Base-by-base conservation (phyloP, 805 yeast genomes). In the Candida berthetii region DNA sequence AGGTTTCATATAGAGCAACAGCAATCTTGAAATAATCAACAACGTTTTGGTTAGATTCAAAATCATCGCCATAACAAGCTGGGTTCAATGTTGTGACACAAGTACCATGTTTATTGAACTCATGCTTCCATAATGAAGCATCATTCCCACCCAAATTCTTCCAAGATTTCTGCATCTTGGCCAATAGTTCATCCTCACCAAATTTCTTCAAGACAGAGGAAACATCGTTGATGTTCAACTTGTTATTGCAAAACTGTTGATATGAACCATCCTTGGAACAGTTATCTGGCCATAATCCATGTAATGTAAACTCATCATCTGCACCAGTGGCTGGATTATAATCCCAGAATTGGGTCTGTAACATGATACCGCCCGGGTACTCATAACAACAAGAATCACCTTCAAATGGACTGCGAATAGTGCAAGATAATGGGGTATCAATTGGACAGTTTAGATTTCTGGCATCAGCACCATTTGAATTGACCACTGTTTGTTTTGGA, bases 301-400 rank as follows among this genome's bases (percentile, higher is more conserved):
- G 96, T 29, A 85, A 63, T 1, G 96, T 87, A 65, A 85, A 88
- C 45, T 74, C 64, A 41, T 85, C 78, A 32, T 72, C 65, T 2
- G 87, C 86, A 4, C 93, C 93, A 39, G 78, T 68, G 1, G 86
- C 74, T 1, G 93, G 90, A 45, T 68, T 64, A 56, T 83, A 85
- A 61, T 90, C 95, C 97, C 97, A 90, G 65, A 90, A 89, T 58
- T 90, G 98, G 0, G 97, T 85, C 56, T 78, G 85, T 40, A 90
- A 61, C 31, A 90, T 67, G n/a, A 87, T 71, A 6, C 97, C 97
- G 36, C 95, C 91, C 9, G 90, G 90, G 37, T 76, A 74, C 56
- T 89, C 96, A 58, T 81, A 86, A 62, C 97, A 90, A 57, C 97
- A 90, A 20, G 37, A 38, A 11, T 43, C 46, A 17, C 49, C 53